Base-by-base conservation (phyloP, 768 basidiomycete species). In the Pulveroboletus sp. region DNA sequence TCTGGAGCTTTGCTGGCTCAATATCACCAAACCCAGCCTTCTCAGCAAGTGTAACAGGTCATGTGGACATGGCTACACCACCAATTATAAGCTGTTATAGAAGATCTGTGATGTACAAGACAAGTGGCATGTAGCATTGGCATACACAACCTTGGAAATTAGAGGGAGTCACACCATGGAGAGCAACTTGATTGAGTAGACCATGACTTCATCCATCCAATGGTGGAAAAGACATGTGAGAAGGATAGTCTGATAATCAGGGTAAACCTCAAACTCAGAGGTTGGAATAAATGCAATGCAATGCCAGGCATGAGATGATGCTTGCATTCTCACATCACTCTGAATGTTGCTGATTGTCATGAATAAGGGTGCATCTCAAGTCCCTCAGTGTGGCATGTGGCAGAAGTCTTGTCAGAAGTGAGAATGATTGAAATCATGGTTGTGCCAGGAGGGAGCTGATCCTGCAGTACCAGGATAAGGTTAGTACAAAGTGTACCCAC, bases 51-150 rank as follows among this genome's bases (percentile, higher is more conserved):
- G 50, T 57, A 1, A 58, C 19, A 6, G 56, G 60, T 0, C 62
- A 64, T 0, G 49, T 35, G 22, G 53, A 58, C 7, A 42, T 51
- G 14, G 49, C 24, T 0, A 63, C 47, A 19, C 52, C 39, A 0
- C 55, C 43, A 16, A 61, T 40, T 0, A 48, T 39, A 12, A 20
- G 54, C 45, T 43, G 57, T 43, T 54, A 59, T 19, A 61, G 63
- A 1, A 58, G 49, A 20, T 65, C 62, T 0, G 53, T 43, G 10
- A 58, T 60, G 9, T 53, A 54, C 0, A 55, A 39, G 2, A 47
- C 53, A 4, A 63, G 50, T 2, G 55, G 57, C 0, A 58, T 61
- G 37, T 42, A 51, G 14, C 41, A 47, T 2, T 42, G 6, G 4
- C 38, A 34, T 0, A 52, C 39, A 5, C 40, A 0, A 6, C 62